Conservation (phyloP, 2,329 filamentous ascomycete species). For the Paraconiothyrium sp. region DNA sequence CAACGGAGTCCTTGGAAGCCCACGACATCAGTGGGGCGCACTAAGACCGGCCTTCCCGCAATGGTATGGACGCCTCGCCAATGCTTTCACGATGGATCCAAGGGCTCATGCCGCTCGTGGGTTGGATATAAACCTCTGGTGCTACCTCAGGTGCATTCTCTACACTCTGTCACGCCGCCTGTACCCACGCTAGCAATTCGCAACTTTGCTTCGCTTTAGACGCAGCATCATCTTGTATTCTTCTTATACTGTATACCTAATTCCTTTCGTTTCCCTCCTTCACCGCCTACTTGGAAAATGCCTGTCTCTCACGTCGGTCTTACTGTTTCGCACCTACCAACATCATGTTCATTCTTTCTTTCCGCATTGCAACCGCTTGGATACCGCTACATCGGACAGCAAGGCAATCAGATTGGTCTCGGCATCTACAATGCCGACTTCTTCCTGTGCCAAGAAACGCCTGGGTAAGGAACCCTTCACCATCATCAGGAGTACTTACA, state of each 20-base stretch:
- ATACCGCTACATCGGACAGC: slow-evolving; percentile 73
- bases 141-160: slow-evolving; percentile 30
- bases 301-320: slow-evolving; percentile 70
- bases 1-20: slow-evolving; percentile 47
- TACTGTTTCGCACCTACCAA: slow-evolving; percentile 79
- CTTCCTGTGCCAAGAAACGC: slow-evolving; percentile 70
- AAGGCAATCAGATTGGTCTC: slow-evolving; percentile 69
- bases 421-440: slow-evolving; percentile 70
- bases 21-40: slow-evolving; percentile 47
- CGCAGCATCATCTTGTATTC: slow-evolving; percentile 13
- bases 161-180: slow-evolving; percentile 24
- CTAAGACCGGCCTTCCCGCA: slow-evolving; percentile 43
- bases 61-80: slow-evolving; percentile 42
- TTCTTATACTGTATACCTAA: slow-evolving; percentile 21
- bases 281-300: slow-evolving; percentile 54
- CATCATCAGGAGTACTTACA: slow-evolving; percentile 29
- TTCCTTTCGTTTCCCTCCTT: slow-evolving; percentile 28
- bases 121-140: slow-evolving; percentile 46
- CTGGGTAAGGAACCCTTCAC: slow-evolving; percentile 58
- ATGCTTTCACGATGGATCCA: slow-evolving; percentile 36
- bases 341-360: slow-evolving; percentile 85
- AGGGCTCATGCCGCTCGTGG: slow-evolving; percentile 32
- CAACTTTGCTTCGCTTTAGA: slow-evolving; percentile 24
- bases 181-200: slow-evolving; percentile 21
- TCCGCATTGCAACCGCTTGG: slow-evolving; percentile 80